Conservation (phyloP, 139 green algal genomes). For the Auxenochlorella pyrenoidosa region DNA sequence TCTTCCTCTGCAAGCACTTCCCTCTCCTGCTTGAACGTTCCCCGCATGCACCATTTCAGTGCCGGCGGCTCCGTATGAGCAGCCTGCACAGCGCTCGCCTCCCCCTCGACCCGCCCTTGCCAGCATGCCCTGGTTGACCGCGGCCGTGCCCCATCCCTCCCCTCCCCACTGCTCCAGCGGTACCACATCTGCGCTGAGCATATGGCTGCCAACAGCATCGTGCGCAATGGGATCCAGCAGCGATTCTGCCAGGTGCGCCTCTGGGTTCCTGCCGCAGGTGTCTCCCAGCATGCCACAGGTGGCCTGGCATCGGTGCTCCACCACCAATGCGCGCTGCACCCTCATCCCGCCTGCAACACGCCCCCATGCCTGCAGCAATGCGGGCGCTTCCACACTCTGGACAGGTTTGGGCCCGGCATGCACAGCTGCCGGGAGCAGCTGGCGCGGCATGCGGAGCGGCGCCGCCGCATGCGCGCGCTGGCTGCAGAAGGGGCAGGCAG, state of each 20-base stretch:
- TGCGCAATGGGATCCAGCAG: not conserved
- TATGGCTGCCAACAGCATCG: not conserved
- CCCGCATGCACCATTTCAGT: no score
- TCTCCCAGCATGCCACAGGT: no score
- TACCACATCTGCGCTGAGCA: constrained; percentile 31
- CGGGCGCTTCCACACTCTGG: constrained; percentile 54
- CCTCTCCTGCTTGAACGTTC: no score
- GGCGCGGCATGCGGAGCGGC: constrained; percentile 19
- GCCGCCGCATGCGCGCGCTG: constrained; percentile 6
- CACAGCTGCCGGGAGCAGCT: constrained; percentile 27
- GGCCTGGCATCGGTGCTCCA: not conserved
- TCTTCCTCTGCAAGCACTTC: no score
- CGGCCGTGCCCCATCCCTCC: not conserved
- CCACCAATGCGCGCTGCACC: no score
- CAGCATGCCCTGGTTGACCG: no score
- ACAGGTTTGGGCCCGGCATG: constrained; percentile 39
- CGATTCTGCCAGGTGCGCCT: constrained; percentile 41
- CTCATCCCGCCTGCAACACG: not conserved
- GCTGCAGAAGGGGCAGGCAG: not conserved
- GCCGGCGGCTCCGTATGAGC: no score
- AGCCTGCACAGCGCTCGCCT: no score
- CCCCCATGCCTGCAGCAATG: constrained; percentile 43
- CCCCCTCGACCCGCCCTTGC: no score
- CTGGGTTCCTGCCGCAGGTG: no score
- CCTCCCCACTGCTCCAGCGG: not conserved